Evolutionary conservation across 1,284 basidiomycete genomes (phyloP).

Genomic region (Grifola frondosa): DNA sequence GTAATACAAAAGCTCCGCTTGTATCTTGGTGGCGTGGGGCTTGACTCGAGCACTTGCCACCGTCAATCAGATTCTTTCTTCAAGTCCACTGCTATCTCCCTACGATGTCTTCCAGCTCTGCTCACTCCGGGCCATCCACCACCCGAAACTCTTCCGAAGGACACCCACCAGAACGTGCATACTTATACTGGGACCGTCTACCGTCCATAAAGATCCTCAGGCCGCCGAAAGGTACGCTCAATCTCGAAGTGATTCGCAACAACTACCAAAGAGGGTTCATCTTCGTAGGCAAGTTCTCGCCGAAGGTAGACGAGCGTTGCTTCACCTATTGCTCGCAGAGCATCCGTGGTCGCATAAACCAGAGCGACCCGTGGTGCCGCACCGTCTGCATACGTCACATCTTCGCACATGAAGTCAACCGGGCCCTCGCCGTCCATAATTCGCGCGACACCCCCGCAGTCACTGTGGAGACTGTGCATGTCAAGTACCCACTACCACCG

Average conservation of each 20-base stretch:
- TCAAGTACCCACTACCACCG: conserved; percentile 56
- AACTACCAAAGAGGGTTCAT: background rate
- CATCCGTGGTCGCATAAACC: conserved; percentile 54
- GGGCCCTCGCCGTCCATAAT: conserved; percentile 42
- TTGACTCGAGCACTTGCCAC: background rate
- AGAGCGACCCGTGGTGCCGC: conserved; percentile 58
- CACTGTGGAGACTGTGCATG: conserved; percentile 34
- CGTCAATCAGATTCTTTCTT: background rate
- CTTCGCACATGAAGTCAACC: conserved; percentile 68
- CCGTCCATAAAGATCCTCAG: conserved; percentile 30
- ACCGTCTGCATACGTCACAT: conserved; percentile 72
- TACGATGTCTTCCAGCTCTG: conserved; percentile 7
- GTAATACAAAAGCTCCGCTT: conserved; percentile 8
- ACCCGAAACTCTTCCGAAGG: conserved; percentile 7
- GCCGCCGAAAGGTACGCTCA: conserved; percentile 25
- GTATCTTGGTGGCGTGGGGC: conserved; percentile 1
- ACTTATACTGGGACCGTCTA: conserved; percentile 24
- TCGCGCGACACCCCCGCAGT: conserved; percentile 13
- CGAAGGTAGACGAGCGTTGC: conserved; percentile 69
- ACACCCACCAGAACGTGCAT: conserved; percentile 12
- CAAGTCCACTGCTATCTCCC: background rate
- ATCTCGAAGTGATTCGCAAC: background rate
- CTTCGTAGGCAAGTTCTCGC: conserved; percentile 51
- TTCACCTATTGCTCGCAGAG: conserved; percentile 71
- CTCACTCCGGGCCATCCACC: background rate